These are phyloP conservation scores for Paramecium pentaurelia DNA, from an alignment of 73 alveolate genomes.

Conservation along the genomic window DNA sequence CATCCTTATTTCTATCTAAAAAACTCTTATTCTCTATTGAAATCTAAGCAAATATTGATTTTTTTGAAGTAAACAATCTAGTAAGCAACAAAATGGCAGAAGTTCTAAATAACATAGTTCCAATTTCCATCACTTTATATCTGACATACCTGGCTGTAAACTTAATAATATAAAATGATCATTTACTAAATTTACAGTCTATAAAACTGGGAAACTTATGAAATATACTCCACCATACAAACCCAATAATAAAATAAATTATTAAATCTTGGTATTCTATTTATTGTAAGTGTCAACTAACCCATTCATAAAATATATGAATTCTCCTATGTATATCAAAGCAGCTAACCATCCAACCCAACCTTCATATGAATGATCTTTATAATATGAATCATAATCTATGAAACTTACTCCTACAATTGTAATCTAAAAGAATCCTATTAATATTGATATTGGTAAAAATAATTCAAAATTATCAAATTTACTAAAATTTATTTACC, in stretches of 20 bases:
- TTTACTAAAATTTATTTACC: conserved; percentile 55
- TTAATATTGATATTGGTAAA: conserved; percentile 33
- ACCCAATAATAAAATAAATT: neutral
- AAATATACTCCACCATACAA: conserved; percentile 6
- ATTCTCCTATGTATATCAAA: neutral
- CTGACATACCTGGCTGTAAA: neutral
- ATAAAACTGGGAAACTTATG: neutral
- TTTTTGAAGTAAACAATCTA: conserved; percentile 36
- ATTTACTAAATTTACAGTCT: conserved; percentile 22
- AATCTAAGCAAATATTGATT: neutral
- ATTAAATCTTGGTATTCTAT: neutral
- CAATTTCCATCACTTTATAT: conserved; percentile 40
- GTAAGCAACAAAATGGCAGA: neutral
- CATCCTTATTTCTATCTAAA: conserved; percentile 19
- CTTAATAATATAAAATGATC: neutral
- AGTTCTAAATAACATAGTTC: neutral
- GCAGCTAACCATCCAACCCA: conserved; percentile 53
- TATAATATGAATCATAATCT: conserved; percentile 48
- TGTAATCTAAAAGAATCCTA: conserved; percentile 24
- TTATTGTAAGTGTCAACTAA: neutral
- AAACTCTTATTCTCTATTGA: conserved; percentile 44
- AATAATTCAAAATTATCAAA: conserved; percentile 57
- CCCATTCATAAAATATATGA: neutral
- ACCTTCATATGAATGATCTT: conserved; percentile 58
- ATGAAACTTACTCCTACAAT: conserved; percentile 54